These are phyloP conservation scores for Mycena maculata DNA, from an alignment of 768 basidiomycete genomes.

Conservation along the genomic window DNA sequence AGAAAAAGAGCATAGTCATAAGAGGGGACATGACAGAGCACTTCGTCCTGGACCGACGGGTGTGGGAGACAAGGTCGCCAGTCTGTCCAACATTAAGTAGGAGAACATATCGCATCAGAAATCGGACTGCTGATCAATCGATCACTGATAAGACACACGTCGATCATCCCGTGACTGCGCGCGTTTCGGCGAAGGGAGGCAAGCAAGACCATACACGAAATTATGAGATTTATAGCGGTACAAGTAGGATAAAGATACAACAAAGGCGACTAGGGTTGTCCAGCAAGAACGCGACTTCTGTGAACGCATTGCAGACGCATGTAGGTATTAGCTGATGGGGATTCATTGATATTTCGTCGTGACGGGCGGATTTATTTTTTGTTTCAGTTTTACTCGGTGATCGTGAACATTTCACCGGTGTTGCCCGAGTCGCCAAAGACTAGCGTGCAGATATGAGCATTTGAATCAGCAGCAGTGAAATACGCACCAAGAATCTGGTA, in stretches of 20 bases:
- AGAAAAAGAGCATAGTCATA: conserved; percentile 42
- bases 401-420: conserved; percentile 57
- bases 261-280: conserved; percentile 24
- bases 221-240: conserved; percentile 5
- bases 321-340: conserved; percentile 22
- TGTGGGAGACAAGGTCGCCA: conserved; percentile 12
- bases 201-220: too few species aligned
- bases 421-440: conserved; percentile 70
- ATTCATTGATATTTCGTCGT: conserved; percentile 16
- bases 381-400: conserved; percentile 45
- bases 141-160: not conserved
- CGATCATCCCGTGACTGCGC: too few species aligned
- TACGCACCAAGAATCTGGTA: conserved; percentile 61
- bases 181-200: too few species aligned
- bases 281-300: conserved; percentile 29
- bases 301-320: conserved; percentile 26
- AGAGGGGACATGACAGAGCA: conserved; percentile 25
- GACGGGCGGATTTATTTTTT: not conserved
- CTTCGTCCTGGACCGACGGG: not conserved
- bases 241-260: conserved; percentile 21
- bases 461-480: conserved; percentile 2
- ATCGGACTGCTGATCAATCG: too few species aligned
- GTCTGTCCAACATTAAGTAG: conserved; percentile 28
- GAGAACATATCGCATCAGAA: too few species aligned
- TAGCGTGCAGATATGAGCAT: conserved; percentile 34